These are phyloP conservation scores for Pythium grandisporangium DNA, from an alignment of 352 stramenopile species.

Conservation along the genomic window DNA sequence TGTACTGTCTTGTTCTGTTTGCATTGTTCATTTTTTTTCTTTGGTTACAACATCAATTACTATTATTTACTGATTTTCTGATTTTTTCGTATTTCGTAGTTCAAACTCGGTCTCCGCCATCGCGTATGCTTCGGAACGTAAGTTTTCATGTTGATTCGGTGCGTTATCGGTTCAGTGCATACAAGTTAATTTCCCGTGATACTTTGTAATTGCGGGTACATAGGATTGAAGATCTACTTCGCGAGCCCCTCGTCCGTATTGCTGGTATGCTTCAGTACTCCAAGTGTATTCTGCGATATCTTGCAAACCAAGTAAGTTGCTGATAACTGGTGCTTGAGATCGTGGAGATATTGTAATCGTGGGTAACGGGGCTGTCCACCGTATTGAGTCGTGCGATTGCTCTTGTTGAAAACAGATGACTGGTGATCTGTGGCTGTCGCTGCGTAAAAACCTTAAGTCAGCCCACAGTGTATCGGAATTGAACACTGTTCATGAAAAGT, in stretches of 20 bases:
- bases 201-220: background rate
- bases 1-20: background rate
- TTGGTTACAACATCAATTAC: background rate
- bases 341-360: background rate
- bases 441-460: slow-evolving; percentile 10
- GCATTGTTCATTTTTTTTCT: background rate
- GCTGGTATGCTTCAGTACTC: slow-evolving; percentile 76
- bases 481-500: slow-evolving; percentile 43
- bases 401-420: slow-evolving; percentile 15
- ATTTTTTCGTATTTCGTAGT: slow-evolving; percentile 16
- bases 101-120: slow-evolving; percentile 49
- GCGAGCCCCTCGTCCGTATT: slow-evolving; percentile 31
- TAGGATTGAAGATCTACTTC: slow-evolving; percentile 37
- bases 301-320: slow-evolving; percentile 43
- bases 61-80: background rate
- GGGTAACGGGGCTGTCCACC: no score
- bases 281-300: slow-evolving; percentile 52
- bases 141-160: slow-evolving; percentile 4
- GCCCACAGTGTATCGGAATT: slow-evolving; percentile 35
- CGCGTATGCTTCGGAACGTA: slow-evolving; percentile 35
- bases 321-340: background rate
- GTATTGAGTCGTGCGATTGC: background rate
- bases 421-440: slow-evolving; percentile 8
- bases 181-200: background rate
- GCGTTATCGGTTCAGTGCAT: background rate